phyloP scores from a whole-genome alignment of 2,329 filamentous ascomycete genomes.

The Coniochaeta hoffmannii region DNA sequence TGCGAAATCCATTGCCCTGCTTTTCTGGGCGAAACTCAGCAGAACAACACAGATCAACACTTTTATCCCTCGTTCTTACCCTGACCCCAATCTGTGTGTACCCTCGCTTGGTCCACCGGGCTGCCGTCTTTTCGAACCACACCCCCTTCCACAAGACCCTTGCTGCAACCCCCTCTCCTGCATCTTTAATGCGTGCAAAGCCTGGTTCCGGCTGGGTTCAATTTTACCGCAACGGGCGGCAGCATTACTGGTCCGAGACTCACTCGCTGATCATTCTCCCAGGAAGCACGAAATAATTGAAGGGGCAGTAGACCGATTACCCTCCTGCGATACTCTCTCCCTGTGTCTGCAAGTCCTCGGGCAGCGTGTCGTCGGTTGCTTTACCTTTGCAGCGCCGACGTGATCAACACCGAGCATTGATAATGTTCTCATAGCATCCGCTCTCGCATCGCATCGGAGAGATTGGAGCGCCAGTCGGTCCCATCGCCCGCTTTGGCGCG shows the following conservation, averaged over 20 bases:
- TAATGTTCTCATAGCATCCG: not conserved
- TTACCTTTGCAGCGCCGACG: conserved; percentile 6
- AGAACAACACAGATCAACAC: not conserved
- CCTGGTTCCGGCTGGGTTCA: conserved; percentile 16
- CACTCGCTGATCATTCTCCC: conserved; percentile 14
- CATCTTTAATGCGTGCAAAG: conserved; percentile 16
- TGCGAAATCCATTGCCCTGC: not conserved
- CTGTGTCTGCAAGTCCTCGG: not conserved
- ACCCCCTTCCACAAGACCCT: conserved; percentile 9
- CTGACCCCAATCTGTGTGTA: not conserved
- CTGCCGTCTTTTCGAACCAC: conserved; percentile 17
- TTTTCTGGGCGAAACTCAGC: not conserved
- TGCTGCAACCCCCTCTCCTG: conserved; percentile 6
- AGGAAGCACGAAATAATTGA: not conserved
- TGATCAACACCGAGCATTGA: conserved; percentile 1
- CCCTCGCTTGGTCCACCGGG: conserved; percentile 19
- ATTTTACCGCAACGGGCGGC: conserved; percentile 27
- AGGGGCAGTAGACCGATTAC: not conserved
- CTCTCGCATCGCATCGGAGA: conserved; percentile 21
- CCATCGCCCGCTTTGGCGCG: conserved; percentile 9
- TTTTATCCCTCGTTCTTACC: conserved; percentile 14
- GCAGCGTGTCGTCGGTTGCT: not conserved
- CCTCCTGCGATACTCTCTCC: not conserved
- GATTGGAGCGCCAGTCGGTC: conserved; percentile 13
- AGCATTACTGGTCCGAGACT: conserved; percentile 15